phyloP scores from a whole-genome alignment of 768 basidiomycete genomes.

The Cystobasidium onofrii region DNA sequence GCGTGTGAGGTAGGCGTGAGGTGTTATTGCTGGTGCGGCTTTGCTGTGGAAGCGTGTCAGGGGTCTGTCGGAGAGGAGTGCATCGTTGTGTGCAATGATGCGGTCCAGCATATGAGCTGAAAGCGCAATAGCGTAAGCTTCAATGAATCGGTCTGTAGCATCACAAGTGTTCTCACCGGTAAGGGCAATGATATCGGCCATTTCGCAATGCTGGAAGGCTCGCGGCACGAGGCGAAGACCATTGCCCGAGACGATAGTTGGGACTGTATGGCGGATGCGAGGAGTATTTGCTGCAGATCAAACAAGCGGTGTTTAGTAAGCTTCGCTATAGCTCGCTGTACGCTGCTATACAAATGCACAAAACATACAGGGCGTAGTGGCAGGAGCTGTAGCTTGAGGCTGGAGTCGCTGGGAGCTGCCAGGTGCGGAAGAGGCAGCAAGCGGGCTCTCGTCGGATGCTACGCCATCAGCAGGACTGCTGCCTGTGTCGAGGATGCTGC shows the following conservation, averaged over 20 bases:
- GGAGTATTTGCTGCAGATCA: background rate
- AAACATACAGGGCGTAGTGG: background rate
- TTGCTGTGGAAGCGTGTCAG: slow-evolving; percentile 95
- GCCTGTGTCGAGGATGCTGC: background rate
- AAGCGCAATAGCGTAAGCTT: slow-evolving; percentile 26
- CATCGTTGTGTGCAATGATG: slow-evolving; percentile 90
- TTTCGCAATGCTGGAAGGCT: slow-evolving; percentile 71
- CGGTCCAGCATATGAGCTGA: slow-evolving; percentile 93
- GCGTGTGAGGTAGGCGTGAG: slow-evolving; percentile 85
- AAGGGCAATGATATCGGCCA: slow-evolving; percentile 75
- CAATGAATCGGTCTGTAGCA: slow-evolving; percentile 37
- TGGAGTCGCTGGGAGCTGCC: background rate
- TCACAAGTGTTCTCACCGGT: slow-evolving; percentile 57
- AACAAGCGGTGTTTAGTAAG: background rate
- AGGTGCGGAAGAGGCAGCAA: background rate
- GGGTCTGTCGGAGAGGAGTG: slow-evolving; percentile 77
- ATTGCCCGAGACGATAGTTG: background rate
- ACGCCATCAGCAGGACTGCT: background rate
- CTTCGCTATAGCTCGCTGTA: too few species aligned
- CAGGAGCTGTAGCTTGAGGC: background rate
- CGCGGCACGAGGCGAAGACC: slow-evolving; percentile 53
- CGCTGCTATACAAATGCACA: too few species aligned
- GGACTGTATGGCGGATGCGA: slow-evolving; percentile 5
- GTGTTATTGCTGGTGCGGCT: slow-evolving; percentile 73
- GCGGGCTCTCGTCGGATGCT: background rate